Percentiles rank a stretch among this genome's conserved stretches.
phyloP scores from a whole-genome alignment of 192 early-diverging fungal species.

The Backusella parvicylindrica region DNA sequence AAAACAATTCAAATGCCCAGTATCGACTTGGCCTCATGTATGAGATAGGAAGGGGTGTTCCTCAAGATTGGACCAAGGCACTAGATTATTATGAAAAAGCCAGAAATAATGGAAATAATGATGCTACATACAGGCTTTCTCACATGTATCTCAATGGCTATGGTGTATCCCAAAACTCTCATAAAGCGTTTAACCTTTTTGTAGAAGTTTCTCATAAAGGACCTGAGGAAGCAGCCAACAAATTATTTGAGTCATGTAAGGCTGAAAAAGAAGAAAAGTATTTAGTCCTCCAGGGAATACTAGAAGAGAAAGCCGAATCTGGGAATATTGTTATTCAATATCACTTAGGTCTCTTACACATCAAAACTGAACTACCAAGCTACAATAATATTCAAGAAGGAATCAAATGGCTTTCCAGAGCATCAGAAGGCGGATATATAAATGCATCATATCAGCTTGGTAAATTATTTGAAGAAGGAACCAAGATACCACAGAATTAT shows the following conservation, averaged over 20 bases:
- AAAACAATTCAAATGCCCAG: conserved; percentile 19
- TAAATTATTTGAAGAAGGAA: too few species aligned
- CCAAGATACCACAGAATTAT: too few species aligned
- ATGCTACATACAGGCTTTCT: conserved; percentile 4
- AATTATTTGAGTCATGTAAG: background rate
- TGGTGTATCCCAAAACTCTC: background rate
- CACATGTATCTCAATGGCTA: background rate
- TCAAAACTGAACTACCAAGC: too few species aligned
- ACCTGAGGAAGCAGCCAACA: background rate
- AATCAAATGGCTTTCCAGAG: background rate
- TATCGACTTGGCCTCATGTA: conserved; percentile 20
- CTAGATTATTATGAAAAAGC: conserved; percentile 19
- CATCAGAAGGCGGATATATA: background rate
- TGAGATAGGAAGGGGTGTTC: conserved; percentile 25
- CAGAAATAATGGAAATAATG: conserved; percentile 8
- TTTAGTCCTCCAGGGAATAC: too few species aligned
- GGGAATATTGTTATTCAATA: background rate
- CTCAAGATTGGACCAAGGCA: conserved; percentile 22
- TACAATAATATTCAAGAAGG: background rate
- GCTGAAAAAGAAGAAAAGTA: background rate
- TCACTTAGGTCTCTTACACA: background rate
- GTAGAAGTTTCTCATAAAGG: background rate
- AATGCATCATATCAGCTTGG: background rate
- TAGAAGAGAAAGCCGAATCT: background rate
- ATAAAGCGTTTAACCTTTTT: background rate